Conservation (phyloP, 441 rosid genomes). For the Breynia disticha region DNA sequence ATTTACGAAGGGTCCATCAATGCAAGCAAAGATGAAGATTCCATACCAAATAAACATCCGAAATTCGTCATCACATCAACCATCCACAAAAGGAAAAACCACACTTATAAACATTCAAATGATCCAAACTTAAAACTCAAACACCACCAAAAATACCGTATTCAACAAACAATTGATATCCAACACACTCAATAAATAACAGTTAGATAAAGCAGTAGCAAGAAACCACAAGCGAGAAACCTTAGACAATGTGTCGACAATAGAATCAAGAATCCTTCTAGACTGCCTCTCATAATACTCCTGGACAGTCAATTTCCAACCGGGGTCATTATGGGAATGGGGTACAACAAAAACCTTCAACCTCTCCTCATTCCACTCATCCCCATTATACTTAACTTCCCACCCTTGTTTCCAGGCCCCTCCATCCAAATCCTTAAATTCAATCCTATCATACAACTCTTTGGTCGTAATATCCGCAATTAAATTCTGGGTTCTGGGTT, state of each 20-base stretch:
- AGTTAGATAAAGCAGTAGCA: background rate
- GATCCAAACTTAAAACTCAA: background rate
- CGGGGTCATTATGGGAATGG: conserved; percentile 98
- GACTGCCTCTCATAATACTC: conserved; percentile 87
- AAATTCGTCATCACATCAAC: background rate
- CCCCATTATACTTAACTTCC: conserved; percentile 64
- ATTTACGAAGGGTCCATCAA: no score
- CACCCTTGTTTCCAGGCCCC: conserved; percentile 99
- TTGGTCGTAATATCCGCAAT: conserved; percentile 77
- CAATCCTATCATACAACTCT: conserved; percentile 78
- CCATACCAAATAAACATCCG: background rate
- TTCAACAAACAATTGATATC: background rate
- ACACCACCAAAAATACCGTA: background rate
- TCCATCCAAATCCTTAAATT: conserved; percentile 72
- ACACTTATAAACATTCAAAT: no score
- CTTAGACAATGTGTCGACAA: conserved; percentile 76
- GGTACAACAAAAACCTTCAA: conserved; percentile 87
- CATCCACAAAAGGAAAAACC: background rate
- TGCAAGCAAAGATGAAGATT: no score
- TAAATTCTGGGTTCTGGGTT: conserved; percentile 27
- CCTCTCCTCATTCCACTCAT: conserved; percentile 83
- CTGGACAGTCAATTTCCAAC: conserved; percentile 92
- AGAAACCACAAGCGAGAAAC: conserved; percentile 17
- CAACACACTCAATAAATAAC: background rate
- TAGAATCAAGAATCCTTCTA: conserved; percentile 73